Percentiles rank a stretch among this genome's conserved stretches.
phyloP scores from a whole-genome alignment of 768 basidiomycete genomes.

The Gymnopilus dilepis region DNA sequence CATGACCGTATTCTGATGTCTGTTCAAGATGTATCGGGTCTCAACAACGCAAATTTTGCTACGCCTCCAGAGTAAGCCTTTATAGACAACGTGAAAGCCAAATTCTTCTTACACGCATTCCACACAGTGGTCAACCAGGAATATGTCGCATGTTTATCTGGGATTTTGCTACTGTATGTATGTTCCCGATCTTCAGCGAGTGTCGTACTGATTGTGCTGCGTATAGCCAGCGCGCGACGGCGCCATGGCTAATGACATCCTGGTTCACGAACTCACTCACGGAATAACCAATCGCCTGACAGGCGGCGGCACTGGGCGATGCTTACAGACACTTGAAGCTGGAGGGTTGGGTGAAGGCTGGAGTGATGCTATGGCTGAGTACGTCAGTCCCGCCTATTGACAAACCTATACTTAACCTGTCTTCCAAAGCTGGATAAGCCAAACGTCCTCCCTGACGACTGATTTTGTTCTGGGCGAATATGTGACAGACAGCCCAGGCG shows the following conservation, averaged over 20 bases:
- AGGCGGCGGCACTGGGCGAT: constrained; percentile 61
- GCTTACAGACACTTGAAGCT: constrained; percentile 65
- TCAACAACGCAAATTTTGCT: constrained; percentile 50
- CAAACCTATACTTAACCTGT: background rate
- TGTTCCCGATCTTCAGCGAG: background rate
- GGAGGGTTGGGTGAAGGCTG: constrained; percentile 76
- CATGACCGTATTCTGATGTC: constrained; percentile 58
- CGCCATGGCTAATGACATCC: constrained; percentile 64
- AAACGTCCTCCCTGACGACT: constrained; percentile 39
- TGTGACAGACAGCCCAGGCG: constrained; percentile 50
- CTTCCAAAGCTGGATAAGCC: constrained; percentile 42
- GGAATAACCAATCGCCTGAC: constrained; percentile 55
- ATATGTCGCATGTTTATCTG: constrained; percentile 34
- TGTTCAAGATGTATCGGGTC: constrained; percentile 55
- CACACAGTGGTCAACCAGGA: constrained; percentile 42
- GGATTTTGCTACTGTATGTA: constrained; percentile 25
- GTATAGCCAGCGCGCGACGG: constrained; percentile 32
- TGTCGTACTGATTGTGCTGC: background rate
- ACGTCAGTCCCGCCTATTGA: no score
- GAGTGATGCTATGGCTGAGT: constrained; percentile 60
- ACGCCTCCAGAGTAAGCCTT: constrained; percentile 46
- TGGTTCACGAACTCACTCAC: constrained; percentile 56
- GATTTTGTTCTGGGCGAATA: constrained; percentile 54
- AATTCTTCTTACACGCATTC: background rate
- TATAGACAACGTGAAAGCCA: background rate